These are phyloP conservation scores for Peronospora belbahrii DNA, from an alignment of 352 stramenopile genomes.

Conservation along the genomic window DNA sequence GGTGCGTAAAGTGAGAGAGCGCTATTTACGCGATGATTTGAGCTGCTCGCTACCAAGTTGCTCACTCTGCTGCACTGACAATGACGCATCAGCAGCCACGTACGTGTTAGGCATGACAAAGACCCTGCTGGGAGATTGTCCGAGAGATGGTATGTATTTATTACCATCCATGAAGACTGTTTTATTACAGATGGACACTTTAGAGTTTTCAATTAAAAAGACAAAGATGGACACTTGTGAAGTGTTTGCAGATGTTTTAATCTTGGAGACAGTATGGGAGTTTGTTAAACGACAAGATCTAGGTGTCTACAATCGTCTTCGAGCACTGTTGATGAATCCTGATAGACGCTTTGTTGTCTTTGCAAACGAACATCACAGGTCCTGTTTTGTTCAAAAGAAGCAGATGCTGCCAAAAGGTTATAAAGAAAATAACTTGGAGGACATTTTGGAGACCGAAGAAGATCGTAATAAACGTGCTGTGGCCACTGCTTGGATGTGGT, in stretches of 20 bases:
- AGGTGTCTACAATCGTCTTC: slow-evolving; percentile 83
- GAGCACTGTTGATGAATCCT: slow-evolving; percentile 75
- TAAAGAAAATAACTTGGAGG: slow-evolving; percentile 7
- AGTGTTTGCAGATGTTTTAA: slow-evolving; percentile 78
- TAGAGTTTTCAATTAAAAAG: slow-evolving; percentile 77
- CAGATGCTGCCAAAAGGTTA: slow-evolving; percentile 25
- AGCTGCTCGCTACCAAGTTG: slow-evolving; percentile 63
- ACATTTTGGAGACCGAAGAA: slow-evolving; percentile 46
- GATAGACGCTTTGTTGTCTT: slow-evolving; percentile 89
- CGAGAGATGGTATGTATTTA: slow-evolving; percentile 56
- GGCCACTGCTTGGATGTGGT: slow-evolving; percentile 73
- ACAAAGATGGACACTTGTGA: slow-evolving; percentile 28
- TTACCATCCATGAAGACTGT: slow-evolving; percentile 87
- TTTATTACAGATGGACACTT: slow-evolving; percentile 85
- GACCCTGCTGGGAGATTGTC: slow-evolving; percentile 45
- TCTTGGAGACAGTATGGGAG: slow-evolving; percentile 88
- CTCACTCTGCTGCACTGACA: slow-evolving; percentile 47
- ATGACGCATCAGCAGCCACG: slow-evolving; percentile 44
- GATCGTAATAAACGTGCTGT: slow-evolving; percentile 86
- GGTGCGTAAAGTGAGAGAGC: slow-evolving; percentile 76
- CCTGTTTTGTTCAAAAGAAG: slow-evolving; percentile 64
- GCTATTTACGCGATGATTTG: slow-evolving; percentile 85
- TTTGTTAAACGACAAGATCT: slow-evolving; percentile 87
- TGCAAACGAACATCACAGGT: slow-evolving; percentile 88
- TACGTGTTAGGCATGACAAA: slow-evolving; percentile 53